A percentile compares a stretch with the other conserved stretches of the same genome.
phyloP scores from a whole-genome alignment of 345 rosid species.

The Euphorbia peplus region DNA sequence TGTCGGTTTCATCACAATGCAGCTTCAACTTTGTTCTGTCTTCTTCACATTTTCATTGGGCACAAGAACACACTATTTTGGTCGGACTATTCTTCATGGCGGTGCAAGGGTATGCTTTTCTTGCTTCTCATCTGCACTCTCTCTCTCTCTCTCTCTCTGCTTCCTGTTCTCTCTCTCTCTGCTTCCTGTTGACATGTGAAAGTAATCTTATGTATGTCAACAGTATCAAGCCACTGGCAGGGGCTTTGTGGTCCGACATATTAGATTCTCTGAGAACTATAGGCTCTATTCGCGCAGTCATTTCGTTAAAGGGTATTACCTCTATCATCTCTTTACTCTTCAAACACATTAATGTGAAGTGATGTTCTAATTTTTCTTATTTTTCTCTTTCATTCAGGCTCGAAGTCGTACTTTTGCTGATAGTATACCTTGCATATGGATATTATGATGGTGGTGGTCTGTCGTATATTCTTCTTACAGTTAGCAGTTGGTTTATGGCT shows the following conservation, averaged over 20 bases:
- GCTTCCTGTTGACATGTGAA: background rate
- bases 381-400: conserved; percentile 43
- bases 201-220: conserved; percentile 19
- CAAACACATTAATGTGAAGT: background rate
- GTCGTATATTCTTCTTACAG: conserved; percentile 70
- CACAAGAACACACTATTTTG: conserved; percentile 93
- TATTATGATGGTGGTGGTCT: conserved; percentile 69
- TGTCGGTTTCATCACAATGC: conserved; percentile 90
- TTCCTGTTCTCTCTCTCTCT: background rate
- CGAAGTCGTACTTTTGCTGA: conserved; percentile 78
- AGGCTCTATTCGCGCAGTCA: conserved; percentile 96
- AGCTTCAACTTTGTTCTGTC: conserved; percentile 90
- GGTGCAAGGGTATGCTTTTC: conserved; percentile 75
- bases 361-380: background rate
- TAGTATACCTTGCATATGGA: conserved; percentile 83
- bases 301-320: conserved; percentile 77
- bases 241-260: conserved; percentile 94
- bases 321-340: conserved; percentile 19
- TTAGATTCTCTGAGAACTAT: conserved; percentile 86
- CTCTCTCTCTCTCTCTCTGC: background rate
- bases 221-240: conserved; percentile 98
- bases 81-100: conserved; percentile 96
- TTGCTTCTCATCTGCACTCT: background rate
- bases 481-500: conserved; percentile 98
- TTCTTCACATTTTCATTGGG: conserved; percentile 98